Conservation (phyloP, 129 eudicot genomes). For the Cynara cardunculus region DNA sequence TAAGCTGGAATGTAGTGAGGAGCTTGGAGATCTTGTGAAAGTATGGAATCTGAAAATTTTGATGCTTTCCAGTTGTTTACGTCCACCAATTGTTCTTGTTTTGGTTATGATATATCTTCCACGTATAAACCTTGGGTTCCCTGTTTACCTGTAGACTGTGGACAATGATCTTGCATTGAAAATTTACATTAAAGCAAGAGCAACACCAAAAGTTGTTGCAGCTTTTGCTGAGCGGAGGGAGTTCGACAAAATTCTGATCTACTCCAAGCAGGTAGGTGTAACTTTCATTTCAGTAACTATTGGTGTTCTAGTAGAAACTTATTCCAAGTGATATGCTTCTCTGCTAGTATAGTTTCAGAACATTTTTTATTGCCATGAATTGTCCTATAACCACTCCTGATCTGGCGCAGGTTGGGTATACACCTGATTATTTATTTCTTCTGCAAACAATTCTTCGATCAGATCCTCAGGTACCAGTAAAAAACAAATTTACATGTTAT, state of each 20-base stretch:
- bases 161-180: conserved; percentile 96
- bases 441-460: conserved; percentile 97
- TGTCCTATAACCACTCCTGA: neutral
- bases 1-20: conserved; percentile 95
- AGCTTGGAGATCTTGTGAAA: conserved; percentile 99
- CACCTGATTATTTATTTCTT: conserved; percentile 95
- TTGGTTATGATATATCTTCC: neutral
- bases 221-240: conserved; percentile 99
- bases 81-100: neutral
- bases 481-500: neutral
- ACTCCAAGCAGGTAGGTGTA: conserved; percentile 85
- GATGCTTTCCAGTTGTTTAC: neutral
- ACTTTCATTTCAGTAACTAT: neutral
- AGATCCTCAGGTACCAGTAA: conserved; percentile 80
- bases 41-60: conserved; percentile 29
- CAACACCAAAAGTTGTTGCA: conserved; percentile 98
- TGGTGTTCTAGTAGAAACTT: neutral
- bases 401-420: conserved; percentile 79
- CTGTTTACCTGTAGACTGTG: conserved; percentile 60
- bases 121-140: neutral
- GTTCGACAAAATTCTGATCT: conserved; percentile 89
- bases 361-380: neutral
- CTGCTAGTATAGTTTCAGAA: neutral
- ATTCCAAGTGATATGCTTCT: neutral
- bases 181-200: conserved; percentile 94